Conservation (phyloP, 345 rosid species). For the Raphanus sativus region DNA sequence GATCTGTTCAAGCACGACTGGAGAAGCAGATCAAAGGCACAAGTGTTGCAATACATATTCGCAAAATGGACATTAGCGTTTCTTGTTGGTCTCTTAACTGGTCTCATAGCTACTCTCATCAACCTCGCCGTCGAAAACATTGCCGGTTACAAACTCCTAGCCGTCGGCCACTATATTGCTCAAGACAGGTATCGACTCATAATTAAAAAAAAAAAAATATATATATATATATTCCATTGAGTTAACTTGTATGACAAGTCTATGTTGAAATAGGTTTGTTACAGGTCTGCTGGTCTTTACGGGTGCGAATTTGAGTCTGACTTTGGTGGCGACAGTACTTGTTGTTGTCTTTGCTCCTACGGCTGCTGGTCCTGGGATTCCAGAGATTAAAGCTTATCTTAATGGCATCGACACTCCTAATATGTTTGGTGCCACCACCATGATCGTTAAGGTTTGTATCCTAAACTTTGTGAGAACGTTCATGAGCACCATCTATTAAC, state of each 20-base stretch:
- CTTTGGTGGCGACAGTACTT: slow-evolving; percentile 64
- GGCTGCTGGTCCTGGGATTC: slow-evolving; percentile 96
- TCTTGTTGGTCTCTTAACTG: slow-evolving; percentile 84
- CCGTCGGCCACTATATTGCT: slow-evolving; percentile 57
- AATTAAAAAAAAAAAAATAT: background rate
- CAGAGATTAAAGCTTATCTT: slow-evolving; percentile 94
- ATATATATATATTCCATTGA: background rate
- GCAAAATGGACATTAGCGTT: slow-evolving; percentile 80
- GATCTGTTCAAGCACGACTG: slow-evolving; percentile 95
- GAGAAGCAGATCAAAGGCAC: slow-evolving; percentile 86
- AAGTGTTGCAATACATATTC: slow-evolving; percentile 77
- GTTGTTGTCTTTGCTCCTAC: slow-evolving; percentile 88
- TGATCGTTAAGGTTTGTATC: slow-evolving; percentile 74
- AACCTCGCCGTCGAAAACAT: slow-evolving; percentile 91
- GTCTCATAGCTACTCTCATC: slow-evolving; percentile 78
- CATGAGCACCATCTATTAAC: background rate
- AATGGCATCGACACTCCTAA: slow-evolving; percentile 94
- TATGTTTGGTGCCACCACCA: slow-evolving; percentile 74
- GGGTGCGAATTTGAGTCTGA: slow-evolving; percentile 61
- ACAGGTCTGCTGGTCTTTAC: slow-evolving; percentile 56
- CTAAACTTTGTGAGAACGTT: background rate
- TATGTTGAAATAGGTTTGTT: slow-evolving; percentile 52
- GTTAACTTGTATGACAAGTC: slow-evolving; percentile 26
- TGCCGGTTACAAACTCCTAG: slow-evolving; percentile 94
- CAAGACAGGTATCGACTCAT: slow-evolving; percentile 50